Evolutionary conservation across 768 basidiomycete species (phyloP).

Genomic region (Sarcomyxa edulis): DNA sequence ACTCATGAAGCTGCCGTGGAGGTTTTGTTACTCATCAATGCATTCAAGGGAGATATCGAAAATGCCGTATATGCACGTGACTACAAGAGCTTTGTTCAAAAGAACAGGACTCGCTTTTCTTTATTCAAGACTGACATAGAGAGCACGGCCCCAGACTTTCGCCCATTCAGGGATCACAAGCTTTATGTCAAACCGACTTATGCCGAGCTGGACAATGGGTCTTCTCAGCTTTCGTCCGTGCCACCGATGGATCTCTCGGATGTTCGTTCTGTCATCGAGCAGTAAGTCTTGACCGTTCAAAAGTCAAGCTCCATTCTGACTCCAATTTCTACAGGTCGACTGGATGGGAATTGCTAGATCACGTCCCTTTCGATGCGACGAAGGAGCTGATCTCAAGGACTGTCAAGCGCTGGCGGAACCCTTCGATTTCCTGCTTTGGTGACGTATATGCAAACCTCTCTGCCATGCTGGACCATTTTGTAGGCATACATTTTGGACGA

Average conservation of each 20-base stretch:
- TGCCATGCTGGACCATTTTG: conserved; percentile 13
- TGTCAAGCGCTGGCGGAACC: conserved; percentile 22
- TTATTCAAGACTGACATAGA: conserved; percentile 24
- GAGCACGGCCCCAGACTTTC: conserved; percentile 27
- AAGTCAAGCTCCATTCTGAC: background rate
- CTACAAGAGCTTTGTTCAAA: conserved; percentile 22
- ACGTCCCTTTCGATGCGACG: conserved; percentile 30
- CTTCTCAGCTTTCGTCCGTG: too few relatives aligned
- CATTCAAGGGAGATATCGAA: conserved; percentile 31
- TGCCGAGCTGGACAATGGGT: conserved; percentile 1
- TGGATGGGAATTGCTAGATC: conserved; percentile 30
- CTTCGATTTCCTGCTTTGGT: conserved; percentile 23
- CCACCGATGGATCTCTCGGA: conserved; percentile 13
- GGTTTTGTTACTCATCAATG: conserved; percentile 35
- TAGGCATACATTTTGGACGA: conserved; percentile 22
- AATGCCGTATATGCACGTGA: conserved; percentile 15
- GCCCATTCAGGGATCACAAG: conserved; percentile 15
- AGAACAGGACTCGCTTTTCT: conserved; percentile 20
- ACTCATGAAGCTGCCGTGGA: conserved; percentile 37
- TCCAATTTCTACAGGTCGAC: conserved; percentile 18
- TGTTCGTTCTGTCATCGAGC: conserved; percentile 22
- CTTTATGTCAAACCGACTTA: background rate
- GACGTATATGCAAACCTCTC: conserved; percentile 12
- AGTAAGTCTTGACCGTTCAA: conserved; percentile 14
- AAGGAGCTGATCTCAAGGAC: conserved; percentile 20